Percentiles rank a stretch among this genome's conserved stretches.
Conservation (phyloP, 768 basidiomycete genomes). For the Mycena alexandri region DNA sequence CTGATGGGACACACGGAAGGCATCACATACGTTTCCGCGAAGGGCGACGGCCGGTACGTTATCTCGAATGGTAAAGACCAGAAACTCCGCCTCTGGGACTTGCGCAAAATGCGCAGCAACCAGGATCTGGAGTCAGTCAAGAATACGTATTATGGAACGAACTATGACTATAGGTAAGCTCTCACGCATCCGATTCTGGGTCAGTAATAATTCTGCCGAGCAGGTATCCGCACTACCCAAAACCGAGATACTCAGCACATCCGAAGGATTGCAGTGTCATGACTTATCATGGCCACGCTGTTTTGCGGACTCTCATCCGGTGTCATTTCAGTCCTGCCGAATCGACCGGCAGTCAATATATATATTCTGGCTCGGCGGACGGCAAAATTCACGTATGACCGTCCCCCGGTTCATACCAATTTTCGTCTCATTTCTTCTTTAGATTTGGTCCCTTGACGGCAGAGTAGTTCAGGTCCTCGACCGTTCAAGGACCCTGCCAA, state of each 20-base stretch:
- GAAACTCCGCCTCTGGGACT: conserved; percentile 90
- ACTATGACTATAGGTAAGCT: conserved; percentile 88
- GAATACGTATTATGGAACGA: conserved; percentile 63
- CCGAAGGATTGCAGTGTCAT: conserved; percentile 94
- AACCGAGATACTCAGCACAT: conserved; percentile 72
- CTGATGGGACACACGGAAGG: conserved; percentile 97
- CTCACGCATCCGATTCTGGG: background rate
- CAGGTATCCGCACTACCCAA: conserved; percentile 77
- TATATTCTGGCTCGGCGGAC: conserved; percentile 94
- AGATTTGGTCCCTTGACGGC: conserved; percentile 98
- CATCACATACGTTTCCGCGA: conserved; percentile 93
- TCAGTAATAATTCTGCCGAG: background rate
- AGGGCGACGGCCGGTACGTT: conserved; percentile 95
- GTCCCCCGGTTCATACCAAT: background rate
- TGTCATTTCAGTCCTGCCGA: conserved; percentile 96
- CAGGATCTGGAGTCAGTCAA: conserved; percentile 72
- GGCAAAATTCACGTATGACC: conserved; percentile 82
- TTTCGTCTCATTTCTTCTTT: conserved; percentile 16
- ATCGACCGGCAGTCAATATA: conserved; percentile 92
- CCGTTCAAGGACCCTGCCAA: conserved; percentile 78
- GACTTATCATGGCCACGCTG: conserved; percentile 94
- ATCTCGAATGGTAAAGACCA: conserved; percentile 98
- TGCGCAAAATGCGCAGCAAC: conserved; percentile 90
- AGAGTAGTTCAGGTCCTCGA: conserved; percentile 86
- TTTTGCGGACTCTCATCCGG: conserved; percentile 91